Base-by-base conservation (phyloP, 441 rosid species). In the Iberis amara region DNA sequence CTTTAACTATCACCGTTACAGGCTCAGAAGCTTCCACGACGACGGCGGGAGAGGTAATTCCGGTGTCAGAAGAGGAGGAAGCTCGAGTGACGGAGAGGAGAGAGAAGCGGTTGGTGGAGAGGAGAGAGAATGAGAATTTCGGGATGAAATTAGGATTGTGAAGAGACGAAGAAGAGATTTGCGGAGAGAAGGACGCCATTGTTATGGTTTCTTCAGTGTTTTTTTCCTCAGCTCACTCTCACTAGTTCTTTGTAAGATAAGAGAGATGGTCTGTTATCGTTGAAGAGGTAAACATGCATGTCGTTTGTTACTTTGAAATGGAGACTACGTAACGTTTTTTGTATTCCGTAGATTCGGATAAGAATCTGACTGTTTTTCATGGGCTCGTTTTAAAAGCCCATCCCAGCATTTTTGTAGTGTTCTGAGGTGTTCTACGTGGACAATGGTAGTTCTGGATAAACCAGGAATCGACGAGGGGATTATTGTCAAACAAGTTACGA, bases 161-260 rank as follows among this genome's bases (percentile, higher is more conserved):
- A 38, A 50, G 54, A 59, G 79, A 35, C 0, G 69, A 56, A 32
- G 69, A 50, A 38, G 69, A 61, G 66, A 67, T 28, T 36, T 62
- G 24, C 39, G 57, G 62, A 42, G 71, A 49, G 44, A 55, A 52
- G 53, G 28, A 28, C 27, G 72, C 61, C 68, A 56, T 61, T 39
- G 59, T 49, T 42, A 14, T 11, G 41, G 55, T 58, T 23, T 45
- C 9, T 18, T 18, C 21, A 18, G 21, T 18, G 21, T 18, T 21
- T 14, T 21, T n/a, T 31, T 6, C 27, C 49, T 32, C 30, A 33
- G 30, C 30, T 43, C 52, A 3, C 24, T 26, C 44, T 45, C 42
- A 24, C 27, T 11, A 39, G 68, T 13, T 61, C 51, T 39, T 55
- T 43, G 18, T 30, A 53, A 18, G 21, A 18, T 18, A 18, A 18